These are phyloP conservation scores for Pseudocercospora macadamiae DNA, from an alignment of 2,329 filamentous ascomycete species.

Conservation along the genomic window DNA sequence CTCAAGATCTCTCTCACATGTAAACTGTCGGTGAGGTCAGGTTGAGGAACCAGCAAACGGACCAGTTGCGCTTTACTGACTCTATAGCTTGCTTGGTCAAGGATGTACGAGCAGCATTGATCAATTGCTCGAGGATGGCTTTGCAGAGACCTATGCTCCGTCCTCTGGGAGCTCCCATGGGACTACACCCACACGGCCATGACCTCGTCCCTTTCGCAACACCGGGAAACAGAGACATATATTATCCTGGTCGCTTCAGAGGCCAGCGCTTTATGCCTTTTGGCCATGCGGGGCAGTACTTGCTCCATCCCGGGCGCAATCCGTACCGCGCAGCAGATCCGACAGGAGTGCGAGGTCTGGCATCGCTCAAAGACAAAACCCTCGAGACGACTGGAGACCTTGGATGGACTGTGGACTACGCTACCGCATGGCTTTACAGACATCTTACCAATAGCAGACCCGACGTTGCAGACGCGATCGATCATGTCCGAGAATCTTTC, in stretches of 20 bases:
- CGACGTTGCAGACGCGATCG: constrained; percentile 33
- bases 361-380: constrained; percentile 26
- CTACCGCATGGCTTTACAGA: constrained; percentile 44
- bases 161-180: background rate
- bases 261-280: background rate
- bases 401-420: constrained; percentile 47
- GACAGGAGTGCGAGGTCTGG: constrained; percentile 15
- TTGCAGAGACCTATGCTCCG: background rate
- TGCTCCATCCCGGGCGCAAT: background rate
- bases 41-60: background rate
- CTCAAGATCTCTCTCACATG: background rate
- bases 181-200: background rate
- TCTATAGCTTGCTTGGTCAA: no score
- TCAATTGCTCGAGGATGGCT: background rate
- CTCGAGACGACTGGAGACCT: constrained; percentile 35
- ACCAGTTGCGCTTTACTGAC: no score
- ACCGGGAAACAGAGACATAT: constrained; percentile 23
- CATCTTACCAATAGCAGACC: constrained; percentile 34
- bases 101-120: background rate
- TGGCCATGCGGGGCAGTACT: background rate
- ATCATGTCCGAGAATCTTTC: constrained; percentile 23
- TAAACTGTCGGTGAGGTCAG: background rate
- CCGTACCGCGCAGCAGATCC: constrained; percentile 4
- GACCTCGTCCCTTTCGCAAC: constrained; percentile 24
- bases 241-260: constrained; percentile 15